These are phyloP conservation scores for Pythium phragmiticola DNA, from an alignment of 352 stramenopile genomes.

Conservation along the genomic window DNA sequence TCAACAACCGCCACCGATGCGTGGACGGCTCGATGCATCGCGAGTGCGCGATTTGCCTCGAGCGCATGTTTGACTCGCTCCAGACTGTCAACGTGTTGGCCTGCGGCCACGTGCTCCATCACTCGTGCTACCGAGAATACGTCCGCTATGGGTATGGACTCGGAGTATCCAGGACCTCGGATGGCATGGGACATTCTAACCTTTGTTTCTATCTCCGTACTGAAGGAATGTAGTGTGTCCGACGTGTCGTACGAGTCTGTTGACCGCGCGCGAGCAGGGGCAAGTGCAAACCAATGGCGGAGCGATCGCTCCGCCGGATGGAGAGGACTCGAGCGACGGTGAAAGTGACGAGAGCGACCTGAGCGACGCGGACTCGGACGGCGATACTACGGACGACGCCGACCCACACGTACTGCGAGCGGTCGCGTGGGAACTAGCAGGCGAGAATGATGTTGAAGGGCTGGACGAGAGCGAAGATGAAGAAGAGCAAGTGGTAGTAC, in stretches of 20 bases:
- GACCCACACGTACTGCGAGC: background rate
- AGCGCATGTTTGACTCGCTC: constrained; percentile 76
- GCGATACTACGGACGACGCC: constrained; percentile 17
- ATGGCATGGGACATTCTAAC: background rate
- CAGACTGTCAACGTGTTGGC: constrained; percentile 68
- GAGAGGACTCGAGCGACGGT: constrained; percentile 20
- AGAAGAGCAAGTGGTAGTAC: background rate
- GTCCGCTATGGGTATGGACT: constrained; percentile 55
- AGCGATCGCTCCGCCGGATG: background rate
- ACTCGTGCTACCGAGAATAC: constrained; percentile 63
- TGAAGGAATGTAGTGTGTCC: constrained; percentile 59
- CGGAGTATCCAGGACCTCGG: background rate
- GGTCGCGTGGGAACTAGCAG: constrained; percentile 1
- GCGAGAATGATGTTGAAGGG: constrained; percentile 11
- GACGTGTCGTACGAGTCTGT: constrained; percentile 56
- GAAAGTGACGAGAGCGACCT: constrained; percentile 8
- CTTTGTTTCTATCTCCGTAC: background rate
- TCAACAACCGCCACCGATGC: constrained; percentile 75
- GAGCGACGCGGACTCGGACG: constrained; percentile 10
- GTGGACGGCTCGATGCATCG: constrained; percentile 78
- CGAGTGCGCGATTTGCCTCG: constrained; percentile 79
- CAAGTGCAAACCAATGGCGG: constrained; percentile 6
- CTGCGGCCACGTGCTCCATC: constrained; percentile 77
- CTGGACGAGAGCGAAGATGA: constrained; percentile 19
- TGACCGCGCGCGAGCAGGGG: constrained; percentile 33